phyloP scores from a whole-genome alignment of 805 yeast species.

The Priceomyces carsonii region DNA sequence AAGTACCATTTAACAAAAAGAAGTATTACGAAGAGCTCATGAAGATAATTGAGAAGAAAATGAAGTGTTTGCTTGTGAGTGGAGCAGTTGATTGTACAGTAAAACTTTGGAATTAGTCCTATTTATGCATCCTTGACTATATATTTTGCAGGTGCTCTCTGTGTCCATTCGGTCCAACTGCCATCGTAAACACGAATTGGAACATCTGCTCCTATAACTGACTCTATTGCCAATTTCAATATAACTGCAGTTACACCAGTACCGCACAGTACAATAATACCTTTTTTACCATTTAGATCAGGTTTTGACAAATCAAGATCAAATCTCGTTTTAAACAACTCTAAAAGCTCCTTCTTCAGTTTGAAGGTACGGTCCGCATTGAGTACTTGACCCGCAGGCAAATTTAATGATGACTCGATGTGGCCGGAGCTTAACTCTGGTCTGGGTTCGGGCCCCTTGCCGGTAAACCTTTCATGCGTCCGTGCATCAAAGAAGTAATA shows the following conservation, averaged over 20 bases:
- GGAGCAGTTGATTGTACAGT: constrained; percentile 63
- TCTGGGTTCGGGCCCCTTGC: constrained; percentile 84
- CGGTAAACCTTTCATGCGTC: constrained; percentile 70
- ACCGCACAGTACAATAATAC: constrained; percentile 88
- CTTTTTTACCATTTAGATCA: constrained; percentile 47
- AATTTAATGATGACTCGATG: constrained; percentile 72
- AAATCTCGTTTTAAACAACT: constrained; percentile 42
- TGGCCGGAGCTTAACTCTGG: constrained; percentile 89
- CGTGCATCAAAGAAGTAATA: constrained; percentile 81
- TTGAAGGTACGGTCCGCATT: constrained; percentile 49
- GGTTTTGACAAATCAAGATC: constrained; percentile 30
- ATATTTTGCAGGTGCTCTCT: constrained; percentile 58
- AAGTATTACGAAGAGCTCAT: constrained; percentile 25
- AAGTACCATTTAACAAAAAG: constrained; percentile 10
- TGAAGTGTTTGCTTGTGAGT: constrained; percentile 64
- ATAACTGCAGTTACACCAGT: constrained; percentile 96
- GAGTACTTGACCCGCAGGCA: constrained; percentile 72
- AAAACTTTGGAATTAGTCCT: constrained; percentile 51
- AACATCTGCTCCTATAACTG: constrained; percentile 34
- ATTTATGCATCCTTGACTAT: constrained; percentile 42
- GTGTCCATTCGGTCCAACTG: constrained; percentile 86
- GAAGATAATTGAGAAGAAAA: constrained; percentile 39
- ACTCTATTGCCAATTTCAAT: constrained; percentile 64
- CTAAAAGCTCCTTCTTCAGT: constrained; percentile 44
- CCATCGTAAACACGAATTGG: constrained; percentile 65